Evolutionary conservation across 2,329 filamentous ascomycete genomes (phyloP), one percentile per base, ranked within the genome.

Genomic region (Epichloe sp.): DNA sequence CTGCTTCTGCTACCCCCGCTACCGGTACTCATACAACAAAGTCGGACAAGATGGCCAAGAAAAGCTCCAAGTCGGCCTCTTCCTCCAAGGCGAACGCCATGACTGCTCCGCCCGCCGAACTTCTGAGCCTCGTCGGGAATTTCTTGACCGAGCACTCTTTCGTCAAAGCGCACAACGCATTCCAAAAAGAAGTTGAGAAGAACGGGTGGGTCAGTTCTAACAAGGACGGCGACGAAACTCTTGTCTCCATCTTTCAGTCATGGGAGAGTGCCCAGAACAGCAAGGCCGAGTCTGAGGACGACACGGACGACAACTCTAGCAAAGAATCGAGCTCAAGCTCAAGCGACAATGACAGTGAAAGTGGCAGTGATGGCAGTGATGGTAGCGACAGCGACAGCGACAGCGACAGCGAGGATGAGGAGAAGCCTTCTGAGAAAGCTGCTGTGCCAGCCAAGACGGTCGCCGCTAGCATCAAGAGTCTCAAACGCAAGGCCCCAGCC

Each of bases 101-200:
- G 40, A 35, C 62, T 10, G 51, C 70, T 45, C 73, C 79, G 26
- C 76, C 83, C 4, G 66, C 75, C 31, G 75, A 85, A 64, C 70
- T 89, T 37, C 71, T 89, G 62, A 77, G 81, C 54, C 71, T 87
- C 15, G 75, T 89, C 59, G 79, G 80, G 55, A 67, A 69, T 21
- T 89, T 88, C 65, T 73, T 89, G 47, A 74, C 75, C 42, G 75
- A 83, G 44, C 75, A 85, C 63, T 77, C 79, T n/a, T 85, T 86
- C 59, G 65, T 73, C 46, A 72, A 73, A 53, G 78, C 85, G 44
- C 77, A 77, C 60, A 70, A 74, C 53, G 76, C 79, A 5, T 83
- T 88, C 60, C 71, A 73, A 58, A 79, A 82, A 62, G 80, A 88
- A 62, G 72, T 78, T 49, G 75, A 68, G 62, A 73, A 70, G 66